Percentiles rank a stretch among this genome's conserved stretches.
These are phyloP conservation scores for Litsea cubeba DNA, from an alignment of 164 flowering plant species.

Conservation along the genomic window DNA sequence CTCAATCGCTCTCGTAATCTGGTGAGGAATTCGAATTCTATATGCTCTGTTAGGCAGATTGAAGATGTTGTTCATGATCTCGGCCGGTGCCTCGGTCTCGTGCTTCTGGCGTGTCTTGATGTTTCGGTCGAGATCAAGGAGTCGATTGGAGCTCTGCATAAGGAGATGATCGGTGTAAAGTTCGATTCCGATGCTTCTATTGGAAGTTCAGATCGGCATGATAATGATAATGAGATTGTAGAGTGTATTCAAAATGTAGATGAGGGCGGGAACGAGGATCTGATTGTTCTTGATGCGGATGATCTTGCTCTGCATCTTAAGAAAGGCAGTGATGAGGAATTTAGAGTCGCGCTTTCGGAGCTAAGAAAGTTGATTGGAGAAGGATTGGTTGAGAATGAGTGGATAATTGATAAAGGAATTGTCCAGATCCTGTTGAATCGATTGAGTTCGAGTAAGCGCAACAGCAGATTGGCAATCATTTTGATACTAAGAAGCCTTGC, in stretches of 20 bases:
- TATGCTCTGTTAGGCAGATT: slow-evolving; percentile 18
- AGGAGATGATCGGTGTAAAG: slow-evolving; percentile 36
- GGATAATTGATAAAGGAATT: slow-evolving; percentile 49
- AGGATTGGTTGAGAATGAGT: slow-evolving; percentile 24
- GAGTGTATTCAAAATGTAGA: neutral
- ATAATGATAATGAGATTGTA: neutral
- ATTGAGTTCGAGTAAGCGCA: slow-evolving; percentile 41
- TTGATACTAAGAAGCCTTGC: slow-evolving; percentile 41
- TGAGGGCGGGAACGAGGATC: slow-evolving; percentile 15
- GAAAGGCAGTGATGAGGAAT: slow-evolving; percentile 44
- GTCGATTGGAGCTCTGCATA: slow-evolving; percentile 34
- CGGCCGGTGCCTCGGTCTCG: slow-evolving; percentile 60
- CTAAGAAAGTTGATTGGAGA: slow-evolving; percentile 29
- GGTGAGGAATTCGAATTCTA: slow-evolving; percentile 13
- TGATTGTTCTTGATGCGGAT: slow-evolving; percentile 18
- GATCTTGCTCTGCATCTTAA: slow-evolving; percentile 52
- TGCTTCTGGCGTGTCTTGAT: slow-evolving; percentile 38
- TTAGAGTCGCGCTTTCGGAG: slow-evolving; percentile 34
- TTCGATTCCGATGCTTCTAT: slow-evolving; percentile 11
- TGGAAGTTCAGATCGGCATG: neutral
- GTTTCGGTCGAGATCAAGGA: slow-evolving; percentile 31
- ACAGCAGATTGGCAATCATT: slow-evolving; percentile 36
- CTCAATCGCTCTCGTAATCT: slow-evolving; percentile 27
- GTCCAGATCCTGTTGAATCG: slow-evolving; percentile 45
- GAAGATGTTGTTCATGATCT: slow-evolving; percentile 37